Base-by-base conservation (phyloP, 805 yeast species). In the Ogataea nonfermentans region DNA sequence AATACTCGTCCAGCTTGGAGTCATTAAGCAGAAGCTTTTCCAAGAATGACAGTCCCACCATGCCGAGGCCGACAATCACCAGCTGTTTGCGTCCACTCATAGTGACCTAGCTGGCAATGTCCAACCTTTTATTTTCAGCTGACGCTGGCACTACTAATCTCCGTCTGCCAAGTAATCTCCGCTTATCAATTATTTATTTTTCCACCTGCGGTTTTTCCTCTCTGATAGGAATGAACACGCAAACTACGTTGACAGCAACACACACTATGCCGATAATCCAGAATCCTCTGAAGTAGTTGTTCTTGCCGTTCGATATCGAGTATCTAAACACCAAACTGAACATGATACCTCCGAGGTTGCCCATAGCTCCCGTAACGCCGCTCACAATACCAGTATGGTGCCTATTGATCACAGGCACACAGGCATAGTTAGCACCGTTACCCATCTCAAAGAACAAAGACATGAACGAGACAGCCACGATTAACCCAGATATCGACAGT, bases 391-490 rank as follows among this genome's bases (percentile, higher is more conserved):
- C 69, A 11, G 63, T 55, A 37, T 59, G 65, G 29, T 53, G 54
- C 16, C 61, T 62, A 37, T 62, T 60, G 22, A 62, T 52, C 32
- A 61, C 62, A 2, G 67, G 67, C 9, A 64, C 69, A 9, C 59
- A 46, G 0, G 66, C 51, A 45, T 58, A 64, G 35, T 61, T 59
- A 9, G 69, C 69, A 40, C 69, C 69, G 35, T 65, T 63, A 14
- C 60, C 68, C 58, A 63, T 63, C 37, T 65, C 69, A 65, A 65
- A 61, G 29, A 59, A 63, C 9, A 59, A 35, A 14, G 54, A 48
- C 62, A 62, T 51, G 15, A 63, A 50, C 27, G 55, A 53, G 37
- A 63, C 43, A 0, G 65, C 48, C 2, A 48, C 63, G 29, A 64
- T 56, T 13, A 63, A 46, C 1, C 59, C 61, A 8, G 56, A 55